phyloP scores from a whole-genome alignment of 345 rosid species.

The Geranium rotundifolium region DNA sequence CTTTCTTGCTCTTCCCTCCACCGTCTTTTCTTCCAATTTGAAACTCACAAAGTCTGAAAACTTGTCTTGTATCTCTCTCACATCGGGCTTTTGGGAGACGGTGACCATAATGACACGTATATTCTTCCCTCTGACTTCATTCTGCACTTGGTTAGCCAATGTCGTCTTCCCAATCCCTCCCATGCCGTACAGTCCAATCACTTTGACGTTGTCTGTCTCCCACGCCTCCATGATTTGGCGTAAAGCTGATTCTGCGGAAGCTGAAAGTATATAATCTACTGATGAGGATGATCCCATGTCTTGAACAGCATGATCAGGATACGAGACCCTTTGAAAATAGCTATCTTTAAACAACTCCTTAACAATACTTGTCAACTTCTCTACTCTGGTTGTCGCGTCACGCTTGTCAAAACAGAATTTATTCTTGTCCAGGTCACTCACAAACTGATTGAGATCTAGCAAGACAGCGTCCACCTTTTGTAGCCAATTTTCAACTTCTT shows the following conservation, averaged over 20 bases:
- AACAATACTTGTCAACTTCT: neutral
- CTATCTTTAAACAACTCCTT: neutral
- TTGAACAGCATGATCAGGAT: neutral
- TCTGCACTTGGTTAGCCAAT: neutral
- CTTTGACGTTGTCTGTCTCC: neutral
- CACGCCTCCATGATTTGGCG: neutral
- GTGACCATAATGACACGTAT: neutral
- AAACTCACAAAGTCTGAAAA: neutral
- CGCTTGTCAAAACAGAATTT: neutral
- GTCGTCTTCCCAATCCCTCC: neutral
- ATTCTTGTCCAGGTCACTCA: neutral
- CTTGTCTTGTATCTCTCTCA: neutral
- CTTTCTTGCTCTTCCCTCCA: neutral
- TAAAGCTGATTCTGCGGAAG: neutral
- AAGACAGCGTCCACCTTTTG: neutral
- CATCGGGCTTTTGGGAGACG: neutral
- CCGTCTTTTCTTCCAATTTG: neutral
- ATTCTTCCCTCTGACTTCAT: neutral
- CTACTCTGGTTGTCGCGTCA: neutral
- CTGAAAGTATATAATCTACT: neutral
- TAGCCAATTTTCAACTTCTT: neutral
- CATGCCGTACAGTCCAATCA: neutral
- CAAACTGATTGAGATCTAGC: neutral
- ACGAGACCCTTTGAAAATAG: neutral
- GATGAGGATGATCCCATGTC: neutral